Percentiles rank a stretch among this genome's conserved stretches.
phyloP scores from a whole-genome alignment of 192 early-diverging fungal species.

The Coemansia sp. region DNA sequence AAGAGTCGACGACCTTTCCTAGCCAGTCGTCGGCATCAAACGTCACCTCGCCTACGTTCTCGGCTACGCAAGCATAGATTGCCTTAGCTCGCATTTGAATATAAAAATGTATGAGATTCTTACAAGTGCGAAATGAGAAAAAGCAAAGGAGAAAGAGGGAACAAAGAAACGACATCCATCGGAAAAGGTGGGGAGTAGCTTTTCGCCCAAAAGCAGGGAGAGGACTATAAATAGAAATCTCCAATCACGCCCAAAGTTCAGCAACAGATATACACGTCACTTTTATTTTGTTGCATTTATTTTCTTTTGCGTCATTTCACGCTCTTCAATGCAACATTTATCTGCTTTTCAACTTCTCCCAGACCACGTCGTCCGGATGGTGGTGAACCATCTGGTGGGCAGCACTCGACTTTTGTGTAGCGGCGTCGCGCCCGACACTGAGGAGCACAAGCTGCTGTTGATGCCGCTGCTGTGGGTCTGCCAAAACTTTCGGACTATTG shows the following conservation, averaged over 20 bases:
- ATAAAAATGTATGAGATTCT: not conserved
- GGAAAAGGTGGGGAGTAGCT: not conserved
- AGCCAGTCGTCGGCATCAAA: conserved; percentile 35
- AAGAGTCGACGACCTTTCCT: conserved; percentile 15
- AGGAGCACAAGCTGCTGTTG: not conserved
- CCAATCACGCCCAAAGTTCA: not conserved
- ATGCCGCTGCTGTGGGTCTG: not conserved
- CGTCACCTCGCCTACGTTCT: conserved; percentile 46
- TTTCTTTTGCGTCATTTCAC: not conserved
- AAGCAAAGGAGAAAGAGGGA: not conserved
- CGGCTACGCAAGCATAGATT: conserved; percentile 49
- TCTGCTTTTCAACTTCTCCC: not conserved
- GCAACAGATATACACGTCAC: not conserved
- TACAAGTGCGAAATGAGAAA: not conserved
- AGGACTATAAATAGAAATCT: not conserved
- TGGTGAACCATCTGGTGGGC: not conserved
- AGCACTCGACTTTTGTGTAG: not conserved
- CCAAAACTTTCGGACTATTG: not conserved
- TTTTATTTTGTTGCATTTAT: not conserved
- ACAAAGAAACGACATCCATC: not conserved
- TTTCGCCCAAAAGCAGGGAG: not conserved
- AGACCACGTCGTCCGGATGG: not conserved
- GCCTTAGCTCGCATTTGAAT: conserved; percentile 39
- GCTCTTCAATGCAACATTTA: not conserved
- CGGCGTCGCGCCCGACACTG: not conserved